Percentiles rank a stretch among this genome's conserved stretches.
Conservation (phyloP, 345 rosid genomes). For the Acer yangbiense region DNA sequence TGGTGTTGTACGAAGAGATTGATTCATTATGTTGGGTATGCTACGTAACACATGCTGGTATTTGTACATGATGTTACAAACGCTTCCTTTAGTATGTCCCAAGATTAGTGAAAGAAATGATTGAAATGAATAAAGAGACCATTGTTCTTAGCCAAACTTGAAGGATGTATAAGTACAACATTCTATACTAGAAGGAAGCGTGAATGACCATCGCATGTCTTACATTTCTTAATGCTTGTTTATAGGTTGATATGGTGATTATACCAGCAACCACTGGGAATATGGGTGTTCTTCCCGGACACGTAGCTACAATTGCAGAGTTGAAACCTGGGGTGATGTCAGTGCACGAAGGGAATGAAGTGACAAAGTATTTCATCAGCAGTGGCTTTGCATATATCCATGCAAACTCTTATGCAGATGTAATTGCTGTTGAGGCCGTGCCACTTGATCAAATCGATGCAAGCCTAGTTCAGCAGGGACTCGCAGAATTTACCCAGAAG, state of each 20-base stretch:
- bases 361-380: constrained; percentile 77
- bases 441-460: constrained; percentile 73
- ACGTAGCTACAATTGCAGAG: constrained; percentile 82
- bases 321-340: constrained; percentile 84
- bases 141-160: not conserved
- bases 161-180: too few relatives aligned
- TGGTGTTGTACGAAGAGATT: not conserved
- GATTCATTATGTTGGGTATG: not conserved
- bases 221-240: not conserved
- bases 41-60: not conserved
- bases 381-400: constrained; percentile 85
- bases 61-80: not conserved
- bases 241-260: constrained; percentile 91
- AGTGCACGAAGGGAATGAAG: constrained; percentile 79
- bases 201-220: not conserved
- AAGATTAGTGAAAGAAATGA: not conserved
- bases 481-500: constrained; percentile 74
- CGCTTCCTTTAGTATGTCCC: not conserved
- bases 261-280: constrained; percentile 89
- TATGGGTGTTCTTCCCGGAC: constrained; percentile 91
- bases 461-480: constrained; percentile 74
- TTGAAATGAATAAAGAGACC: not conserved
- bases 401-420: constrained; percentile 77
- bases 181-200: not conserved
- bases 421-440: constrained; percentile 74